A percentile compares a stretch with the other conserved stretches of the same genome.
These are phyloP conservation scores for Camellia granthamiana DNA, from an alignment of 148 eudicot species.

Conservation along the genomic window DNA sequence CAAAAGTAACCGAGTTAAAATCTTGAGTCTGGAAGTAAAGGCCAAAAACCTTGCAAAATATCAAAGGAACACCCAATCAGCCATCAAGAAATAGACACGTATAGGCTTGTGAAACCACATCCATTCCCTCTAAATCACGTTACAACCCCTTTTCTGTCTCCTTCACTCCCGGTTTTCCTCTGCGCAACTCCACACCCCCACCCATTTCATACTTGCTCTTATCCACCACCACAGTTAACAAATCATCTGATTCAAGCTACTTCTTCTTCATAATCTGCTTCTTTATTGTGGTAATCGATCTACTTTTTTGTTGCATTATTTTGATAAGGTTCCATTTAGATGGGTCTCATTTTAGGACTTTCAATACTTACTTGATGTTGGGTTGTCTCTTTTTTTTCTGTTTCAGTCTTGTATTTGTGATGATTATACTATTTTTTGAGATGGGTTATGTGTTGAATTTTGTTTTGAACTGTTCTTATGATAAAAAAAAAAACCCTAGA, in stretches of 20 bases:
- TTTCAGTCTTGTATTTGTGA: not conserved
- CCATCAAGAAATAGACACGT: conserved; percentile 23
- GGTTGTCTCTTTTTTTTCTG: not conserved
- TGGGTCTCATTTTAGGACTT: not conserved
- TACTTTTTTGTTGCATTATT: not conserved
- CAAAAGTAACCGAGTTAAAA: too few relatives aligned
- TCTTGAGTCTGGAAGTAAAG: too few relatives aligned
- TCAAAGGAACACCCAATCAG: not conserved
- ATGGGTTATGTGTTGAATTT: conserved; percentile 5
- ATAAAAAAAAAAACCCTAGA: not conserved
- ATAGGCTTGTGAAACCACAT: conserved; percentile 23
- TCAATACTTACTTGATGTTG: not conserved
- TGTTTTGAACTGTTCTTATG: not conserved
- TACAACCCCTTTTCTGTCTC: not conserved
- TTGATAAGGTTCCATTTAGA: not conserved
- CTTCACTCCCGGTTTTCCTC: not conserved
- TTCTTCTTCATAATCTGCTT: not conserved
- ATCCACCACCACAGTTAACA: not conserved
- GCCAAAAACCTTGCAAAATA: not conserved
- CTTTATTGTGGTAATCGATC: not conserved
- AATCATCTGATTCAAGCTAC: not conserved
- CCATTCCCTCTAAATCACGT: conserved; percentile 19
- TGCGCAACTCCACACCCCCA: not conserved
- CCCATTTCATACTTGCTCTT: not conserved
- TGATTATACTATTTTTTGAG: not conserved